Conservation (phyloP, 192 early-diverging fungal species). For the Entomortierella beljakovae region DNA sequence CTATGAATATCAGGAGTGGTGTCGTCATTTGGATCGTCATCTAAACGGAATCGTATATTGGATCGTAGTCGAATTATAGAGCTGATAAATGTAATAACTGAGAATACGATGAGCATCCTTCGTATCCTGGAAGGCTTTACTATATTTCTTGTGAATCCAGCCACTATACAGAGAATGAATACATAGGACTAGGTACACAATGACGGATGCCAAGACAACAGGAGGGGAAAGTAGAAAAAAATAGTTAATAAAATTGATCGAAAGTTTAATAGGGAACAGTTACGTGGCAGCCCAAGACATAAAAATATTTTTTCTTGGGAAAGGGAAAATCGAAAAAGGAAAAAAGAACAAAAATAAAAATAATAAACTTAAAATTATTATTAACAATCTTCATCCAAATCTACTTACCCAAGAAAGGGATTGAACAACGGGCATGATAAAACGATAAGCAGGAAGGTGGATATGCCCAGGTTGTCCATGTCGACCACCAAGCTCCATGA, state of each 20-base stretch:
- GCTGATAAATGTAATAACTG: constrained; percentile 31
- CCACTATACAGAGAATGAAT: constrained; percentile 43
- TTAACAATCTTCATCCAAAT: no score
- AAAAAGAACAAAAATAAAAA: neutral
- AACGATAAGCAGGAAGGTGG: constrained; percentile 43
- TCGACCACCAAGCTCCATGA: constrained; percentile 34
- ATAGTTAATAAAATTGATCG: neutral
- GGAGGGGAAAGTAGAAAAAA: neutral
- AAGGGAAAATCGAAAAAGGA: neutral
- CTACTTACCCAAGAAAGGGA: constrained; percentile 47
- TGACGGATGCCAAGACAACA: neutral
- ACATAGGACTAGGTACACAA: constrained; percentile 29
- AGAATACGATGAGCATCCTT: constrained; percentile 43
- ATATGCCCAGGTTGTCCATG: constrained; percentile 50
- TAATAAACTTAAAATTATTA: neutral
- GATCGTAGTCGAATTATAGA: constrained; percentile 30
- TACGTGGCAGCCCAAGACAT: constrained; percentile 27
- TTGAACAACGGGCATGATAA: constrained; percentile 50
- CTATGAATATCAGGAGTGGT: constrained; percentile 7
- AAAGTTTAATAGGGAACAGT: neutral
- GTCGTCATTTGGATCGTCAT: constrained; percentile 13
- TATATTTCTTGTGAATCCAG: constrained; percentile 46
- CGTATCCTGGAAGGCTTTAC: constrained; percentile 47
- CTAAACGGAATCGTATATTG: constrained; percentile 3
- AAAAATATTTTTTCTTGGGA: constrained; percentile 9